phyloP scores from a whole-genome alignment of 495 filamentous ascomycete species.

The Chlorociboria aeruginascens region DNA sequence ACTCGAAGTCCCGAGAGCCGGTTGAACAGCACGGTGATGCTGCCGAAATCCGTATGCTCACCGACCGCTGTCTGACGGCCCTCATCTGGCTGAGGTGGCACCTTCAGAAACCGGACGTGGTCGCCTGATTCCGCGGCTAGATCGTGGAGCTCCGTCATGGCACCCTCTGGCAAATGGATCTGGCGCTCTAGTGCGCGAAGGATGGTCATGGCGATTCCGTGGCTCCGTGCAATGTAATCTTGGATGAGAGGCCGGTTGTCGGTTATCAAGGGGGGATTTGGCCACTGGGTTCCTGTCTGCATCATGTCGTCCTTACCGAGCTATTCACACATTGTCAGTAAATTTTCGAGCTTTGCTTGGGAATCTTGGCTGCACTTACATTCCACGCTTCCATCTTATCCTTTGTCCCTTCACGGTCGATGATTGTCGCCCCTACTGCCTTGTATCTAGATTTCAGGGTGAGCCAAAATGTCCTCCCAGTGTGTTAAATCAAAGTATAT shows the following conservation, averaged over 20 bases:
- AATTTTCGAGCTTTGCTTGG: no score
- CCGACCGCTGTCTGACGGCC: slow-evolving; percentile 35
- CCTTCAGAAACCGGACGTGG: slow-evolving; percentile 43
- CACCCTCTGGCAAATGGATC: neutral
- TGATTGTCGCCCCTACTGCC: slow-evolving; percentile 31
- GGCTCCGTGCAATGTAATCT: no score
- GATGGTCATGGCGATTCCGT: neutral
- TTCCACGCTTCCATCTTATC: slow-evolving; percentile 52
- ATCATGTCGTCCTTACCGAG: no score
- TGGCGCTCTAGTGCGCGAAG: neutral
- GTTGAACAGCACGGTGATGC: slow-evolving; percentile 77
- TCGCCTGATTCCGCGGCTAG: slow-evolving; percentile 36
- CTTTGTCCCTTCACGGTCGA: slow-evolving; percentile 37
- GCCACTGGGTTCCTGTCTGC: no score
- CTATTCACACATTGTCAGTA: neutral
- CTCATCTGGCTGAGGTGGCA: slow-evolving; percentile 26
- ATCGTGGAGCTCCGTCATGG: slow-evolving; percentile 24
- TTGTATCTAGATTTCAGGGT: slow-evolving; percentile 28
- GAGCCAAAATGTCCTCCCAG: no score
- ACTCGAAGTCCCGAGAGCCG: slow-evolving; percentile 70
- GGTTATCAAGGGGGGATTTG: no score
- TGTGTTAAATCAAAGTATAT: no score
- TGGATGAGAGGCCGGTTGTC: no score
- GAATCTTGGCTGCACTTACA: slow-evolving; percentile 18
- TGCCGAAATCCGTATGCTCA: slow-evolving; percentile 79